phyloP scores from a whole-genome alignment of 768 basidiomycete species.

The Lentinula sp. region DNA sequence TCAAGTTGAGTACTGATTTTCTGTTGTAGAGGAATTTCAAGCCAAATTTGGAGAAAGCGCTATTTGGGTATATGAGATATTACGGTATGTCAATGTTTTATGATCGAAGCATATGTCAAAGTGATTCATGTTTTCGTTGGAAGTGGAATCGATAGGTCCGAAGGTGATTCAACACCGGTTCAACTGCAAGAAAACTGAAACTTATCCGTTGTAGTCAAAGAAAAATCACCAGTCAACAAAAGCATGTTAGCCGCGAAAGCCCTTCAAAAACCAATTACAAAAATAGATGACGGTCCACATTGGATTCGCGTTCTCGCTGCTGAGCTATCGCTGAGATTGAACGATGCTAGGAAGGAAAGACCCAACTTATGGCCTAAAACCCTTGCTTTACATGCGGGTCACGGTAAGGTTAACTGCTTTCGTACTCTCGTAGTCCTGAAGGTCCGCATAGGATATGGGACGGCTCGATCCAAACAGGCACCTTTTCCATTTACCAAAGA shows the following conservation, averaged over 20 bases:
- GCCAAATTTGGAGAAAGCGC: slow-evolving; percentile 74
- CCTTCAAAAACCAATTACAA: slow-evolving; percentile 71
- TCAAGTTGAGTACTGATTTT: slow-evolving; percentile 7
- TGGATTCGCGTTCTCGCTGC: slow-evolving; percentile 92
- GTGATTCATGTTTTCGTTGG: background rate
- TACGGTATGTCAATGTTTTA: slow-evolving; percentile 49
- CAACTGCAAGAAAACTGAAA: slow-evolving; percentile 5
- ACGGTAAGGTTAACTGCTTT: slow-evolving; percentile 37
- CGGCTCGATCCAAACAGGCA: slow-evolving; percentile 73
- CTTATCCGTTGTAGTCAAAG: slow-evolving; percentile 57
- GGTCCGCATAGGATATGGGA: slow-evolving; percentile 47
- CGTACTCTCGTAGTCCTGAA: background rate
- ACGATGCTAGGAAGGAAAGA: slow-evolving; percentile 67
- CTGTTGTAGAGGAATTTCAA: slow-evolving; percentile 64
- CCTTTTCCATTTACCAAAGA: slow-evolving; percentile 81
- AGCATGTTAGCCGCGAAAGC: slow-evolving; percentile 98
- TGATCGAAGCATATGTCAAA: background rate
- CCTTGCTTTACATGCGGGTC: slow-evolving; percentile 70
- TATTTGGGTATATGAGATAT: slow-evolving; percentile 88
- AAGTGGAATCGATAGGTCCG: slow-evolving; percentile 82
- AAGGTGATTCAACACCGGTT: slow-evolving; percentile 48
- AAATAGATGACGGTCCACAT: slow-evolving; percentile 69
- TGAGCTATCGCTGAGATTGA: slow-evolving; percentile 80
- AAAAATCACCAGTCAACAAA: slow-evolving; percentile 74
- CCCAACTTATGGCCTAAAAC: slow-evolving; percentile 91